phyloP scores from a whole-genome alignment of 202 grass and related monocot genomes.

The Elaeis oleifera region DNA sequence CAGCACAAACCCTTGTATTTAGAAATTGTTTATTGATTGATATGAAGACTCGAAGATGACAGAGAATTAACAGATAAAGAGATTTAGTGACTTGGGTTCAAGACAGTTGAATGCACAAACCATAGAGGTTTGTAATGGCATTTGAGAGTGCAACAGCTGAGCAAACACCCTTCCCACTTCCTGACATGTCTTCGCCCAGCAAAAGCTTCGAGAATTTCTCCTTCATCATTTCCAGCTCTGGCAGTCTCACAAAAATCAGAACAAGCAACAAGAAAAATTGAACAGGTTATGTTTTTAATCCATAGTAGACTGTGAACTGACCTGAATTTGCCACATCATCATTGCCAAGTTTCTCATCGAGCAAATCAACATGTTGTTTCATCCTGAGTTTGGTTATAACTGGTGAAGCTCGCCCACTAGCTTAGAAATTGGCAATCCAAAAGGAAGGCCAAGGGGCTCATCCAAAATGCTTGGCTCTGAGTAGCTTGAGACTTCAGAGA shows the following conservation, averaged over 20 bases:
- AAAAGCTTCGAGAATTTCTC: conserved; percentile 87
- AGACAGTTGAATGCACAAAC: conserved; percentile 6
- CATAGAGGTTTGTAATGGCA: conserved; percentile 93
- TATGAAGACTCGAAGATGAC: too few species aligned
- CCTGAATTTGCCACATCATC: conserved; percentile 33
- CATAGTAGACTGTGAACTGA: neutral
- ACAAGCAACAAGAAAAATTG: neutral
- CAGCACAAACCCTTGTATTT: too few species aligned
- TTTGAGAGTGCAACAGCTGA: conserved; percentile 77
- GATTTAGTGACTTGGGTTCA: too few species aligned
- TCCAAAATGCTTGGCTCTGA: conserved; percentile 38
- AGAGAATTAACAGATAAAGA: too few species aligned
- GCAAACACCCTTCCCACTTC: conserved; percentile 70
- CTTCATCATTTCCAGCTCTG: conserved; percentile 66
- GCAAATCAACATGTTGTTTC: conserved; percentile 18
- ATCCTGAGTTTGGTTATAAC: conserved; percentile 48
- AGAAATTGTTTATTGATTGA: too few species aligned
- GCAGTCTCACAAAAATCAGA: conserved; percentile 6
- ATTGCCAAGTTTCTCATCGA: conserved; percentile 22
- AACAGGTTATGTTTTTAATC: too few species aligned
- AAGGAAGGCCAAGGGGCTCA: conserved; percentile 38
- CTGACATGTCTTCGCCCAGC: conserved; percentile 89
- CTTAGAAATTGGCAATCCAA: conserved; percentile 42
- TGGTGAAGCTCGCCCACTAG: conserved; percentile 21
- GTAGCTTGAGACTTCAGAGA: conserved; percentile 40